phyloP scores from a whole-genome alignment of 768 basidiomycete genomes.

The Xerocomus potaroensis region DNA sequence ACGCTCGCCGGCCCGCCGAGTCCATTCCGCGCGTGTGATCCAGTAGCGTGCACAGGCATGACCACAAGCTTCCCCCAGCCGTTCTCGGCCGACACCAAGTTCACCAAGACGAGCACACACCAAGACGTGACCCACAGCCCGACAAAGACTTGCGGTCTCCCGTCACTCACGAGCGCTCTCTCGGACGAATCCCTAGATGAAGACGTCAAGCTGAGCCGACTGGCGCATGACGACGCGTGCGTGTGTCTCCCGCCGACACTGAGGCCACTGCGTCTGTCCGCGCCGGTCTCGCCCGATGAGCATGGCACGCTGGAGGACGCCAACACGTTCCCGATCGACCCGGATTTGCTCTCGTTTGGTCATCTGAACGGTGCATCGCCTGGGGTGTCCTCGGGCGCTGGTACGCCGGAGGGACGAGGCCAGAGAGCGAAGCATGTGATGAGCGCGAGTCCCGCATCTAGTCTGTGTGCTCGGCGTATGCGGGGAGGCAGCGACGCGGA shows the following conservation, averaged over 20 bases:
- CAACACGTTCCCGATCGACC: not conserved
- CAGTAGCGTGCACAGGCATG: not conserved
- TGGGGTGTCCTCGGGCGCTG: not conserved
- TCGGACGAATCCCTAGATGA: constrained; percentile 17
- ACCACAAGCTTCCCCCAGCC: not conserved
- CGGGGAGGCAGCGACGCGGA: not conserved
- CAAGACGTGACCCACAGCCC: constrained; percentile 1
- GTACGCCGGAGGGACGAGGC: not conserved
- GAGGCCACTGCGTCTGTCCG: constrained; percentile 18
- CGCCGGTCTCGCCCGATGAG: constrained; percentile 4
- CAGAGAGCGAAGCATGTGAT: too few relatives aligned
- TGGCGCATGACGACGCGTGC: not conserved
- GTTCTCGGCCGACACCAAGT: not conserved
- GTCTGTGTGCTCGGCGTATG: not conserved
- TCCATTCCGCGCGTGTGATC: not conserved
- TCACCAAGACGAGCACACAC: not conserved
- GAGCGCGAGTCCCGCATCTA: not conserved
- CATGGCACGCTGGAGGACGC: too few relatives aligned
- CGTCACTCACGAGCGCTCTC: constrained; percentile 17
- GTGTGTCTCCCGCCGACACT: constrained; percentile 21
- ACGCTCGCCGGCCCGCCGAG: not conserved
- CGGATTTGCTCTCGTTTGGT: constrained; percentile 14
- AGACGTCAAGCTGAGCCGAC: constrained; percentile 7
- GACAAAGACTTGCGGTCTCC: not conserved
- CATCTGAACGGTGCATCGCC: constrained; percentile 4